Percentiles rank a stretch among this genome's conserved stretches.
Conservation (phyloP, 75 land plant species). For the Larix kaempferi region DNA sequence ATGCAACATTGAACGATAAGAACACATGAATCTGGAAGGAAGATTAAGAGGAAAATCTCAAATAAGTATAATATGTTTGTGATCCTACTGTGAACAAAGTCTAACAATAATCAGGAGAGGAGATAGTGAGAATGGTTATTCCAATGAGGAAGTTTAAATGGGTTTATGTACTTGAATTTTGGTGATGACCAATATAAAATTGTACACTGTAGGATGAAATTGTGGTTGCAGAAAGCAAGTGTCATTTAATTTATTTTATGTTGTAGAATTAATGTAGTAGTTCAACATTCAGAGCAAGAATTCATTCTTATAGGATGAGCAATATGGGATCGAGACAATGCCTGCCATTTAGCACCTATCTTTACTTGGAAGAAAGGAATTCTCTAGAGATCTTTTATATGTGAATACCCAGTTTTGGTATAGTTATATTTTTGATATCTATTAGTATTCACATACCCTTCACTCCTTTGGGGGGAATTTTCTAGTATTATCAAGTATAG, state of each 20-base stretch:
- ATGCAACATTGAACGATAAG: slow-evolving; percentile 50
- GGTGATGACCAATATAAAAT: neutral
- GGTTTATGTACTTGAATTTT: neutral
- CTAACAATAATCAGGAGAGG: slow-evolving; percentile 56
- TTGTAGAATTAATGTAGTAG: neutral
- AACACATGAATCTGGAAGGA: slow-evolving; percentile 76
- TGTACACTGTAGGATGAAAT: neutral
- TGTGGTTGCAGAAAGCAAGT: neutral
- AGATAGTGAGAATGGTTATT: slow-evolving; percentile 28
- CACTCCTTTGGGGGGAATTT: too few relatives aligned
- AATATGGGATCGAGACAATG: neutral
- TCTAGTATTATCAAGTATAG: too few relatives aligned
- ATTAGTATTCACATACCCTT: too few relatives aligned
- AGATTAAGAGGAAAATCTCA: slow-evolving; percentile 70
- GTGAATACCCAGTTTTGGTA: too few relatives aligned
- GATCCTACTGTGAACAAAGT: slow-evolving; percentile 60
- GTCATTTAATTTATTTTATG: neutral
- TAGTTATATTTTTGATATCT: too few relatives aligned
- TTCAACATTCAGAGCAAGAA: neutral
- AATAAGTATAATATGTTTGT: slow-evolving; percentile 73
- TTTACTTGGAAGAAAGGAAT: too few relatives aligned
- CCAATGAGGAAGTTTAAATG: slow-evolving; percentile 39
- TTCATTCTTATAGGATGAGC: neutral
- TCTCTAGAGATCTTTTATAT: too few relatives aligned
- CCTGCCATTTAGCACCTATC: neutral